Percentiles rank a stretch among this genome's conserved stretches.
These are phyloP conservation scores for Punctularia strigosozonata DNA, from an alignment of 768 basidiomycete species.

Conservation along the genomic window DNA sequence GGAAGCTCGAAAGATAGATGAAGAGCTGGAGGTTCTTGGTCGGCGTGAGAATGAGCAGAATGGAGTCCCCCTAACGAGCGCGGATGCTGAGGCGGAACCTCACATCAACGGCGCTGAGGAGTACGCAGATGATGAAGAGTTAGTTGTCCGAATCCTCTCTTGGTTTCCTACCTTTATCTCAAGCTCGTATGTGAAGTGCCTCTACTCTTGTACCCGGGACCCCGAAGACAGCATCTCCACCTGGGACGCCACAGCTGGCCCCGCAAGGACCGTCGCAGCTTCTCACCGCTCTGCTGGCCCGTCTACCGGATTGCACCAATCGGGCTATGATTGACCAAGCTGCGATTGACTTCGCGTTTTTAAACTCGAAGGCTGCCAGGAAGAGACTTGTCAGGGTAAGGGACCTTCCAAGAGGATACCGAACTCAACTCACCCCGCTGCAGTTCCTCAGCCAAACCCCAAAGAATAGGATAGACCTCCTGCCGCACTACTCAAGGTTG, in stretches of 20 bases:
- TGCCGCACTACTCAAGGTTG: constrained; percentile 88
- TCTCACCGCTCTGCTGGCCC: constrained; percentile 79
- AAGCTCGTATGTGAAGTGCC: constrained; percentile 12
- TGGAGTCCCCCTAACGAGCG: constrained; percentile 10
- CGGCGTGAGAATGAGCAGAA: constrained; percentile 26
- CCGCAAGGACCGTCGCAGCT: constrained; percentile 91
- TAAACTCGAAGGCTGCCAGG: constrained; percentile 94
- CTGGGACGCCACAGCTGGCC: constrained; percentile 54
- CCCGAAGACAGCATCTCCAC: constrained; percentile 42
- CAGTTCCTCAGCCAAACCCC: constrained; percentile 78
- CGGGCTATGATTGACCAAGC: constrained; percentile 83
- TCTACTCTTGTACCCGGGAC: constrained; percentile 61
- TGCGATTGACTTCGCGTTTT: constrained; percentile 89
- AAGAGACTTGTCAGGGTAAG: constrained; percentile 80
- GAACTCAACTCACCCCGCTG: constrained; percentile 1
- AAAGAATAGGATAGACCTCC: constrained; percentile 78
- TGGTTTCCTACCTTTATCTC: background rate
- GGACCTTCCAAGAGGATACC: too few relatives aligned
- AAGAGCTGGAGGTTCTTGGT: constrained; percentile 58
- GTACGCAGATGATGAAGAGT: constrained; percentile 32
- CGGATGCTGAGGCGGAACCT: constrained; percentile 11
- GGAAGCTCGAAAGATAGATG: constrained; percentile 64
- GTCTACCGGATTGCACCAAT: constrained; percentile 91
- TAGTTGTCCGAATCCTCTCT: constrained; percentile 8
- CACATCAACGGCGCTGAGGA: constrained; percentile 7